These are phyloP conservation scores for Casuarina cunninghamiana DNA, from an alignment of 306 rosid genomes.

Conservation along the genomic window DNA sequence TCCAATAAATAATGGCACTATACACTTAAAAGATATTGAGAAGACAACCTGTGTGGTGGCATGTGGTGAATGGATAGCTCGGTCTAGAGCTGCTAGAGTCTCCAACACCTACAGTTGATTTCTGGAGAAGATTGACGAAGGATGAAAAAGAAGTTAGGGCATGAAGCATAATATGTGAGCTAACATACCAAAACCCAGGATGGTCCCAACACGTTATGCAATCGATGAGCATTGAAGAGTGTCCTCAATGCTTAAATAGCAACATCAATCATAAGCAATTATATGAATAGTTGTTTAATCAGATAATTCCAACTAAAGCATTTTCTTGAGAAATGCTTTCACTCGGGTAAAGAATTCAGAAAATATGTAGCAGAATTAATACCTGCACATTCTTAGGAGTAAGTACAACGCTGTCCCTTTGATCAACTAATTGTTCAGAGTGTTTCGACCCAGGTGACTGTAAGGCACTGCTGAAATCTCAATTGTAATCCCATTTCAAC, in stretches of 20 bases:
- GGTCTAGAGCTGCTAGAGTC: conserved; percentile 93
- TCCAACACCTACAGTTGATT: conserved; percentile 75
- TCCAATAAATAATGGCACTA: conserved; percentile 19
- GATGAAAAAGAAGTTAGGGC: conserved; percentile 1
- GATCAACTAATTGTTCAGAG: conserved; percentile 64
- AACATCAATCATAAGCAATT: conserved; percentile 26
- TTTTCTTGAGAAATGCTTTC: not conserved
- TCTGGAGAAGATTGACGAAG: conserved; percentile 22
- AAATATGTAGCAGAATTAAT: conserved; percentile 23
- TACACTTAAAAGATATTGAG: not conserved
- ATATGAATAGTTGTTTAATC: conserved; percentile 15
- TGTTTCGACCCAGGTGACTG: conserved; percentile 87
- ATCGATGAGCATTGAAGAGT: conserved; percentile 93
- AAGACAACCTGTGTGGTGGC: conserved; percentile 88
- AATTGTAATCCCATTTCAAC: conserved; percentile 43
- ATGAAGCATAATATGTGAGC: conserved; percentile 17
- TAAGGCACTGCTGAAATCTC: conserved; percentile 58
- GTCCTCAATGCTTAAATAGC: conserved; percentile 87
- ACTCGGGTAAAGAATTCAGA: not conserved
- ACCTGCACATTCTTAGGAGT: conserved; percentile 99
- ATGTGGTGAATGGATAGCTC: conserved; percentile 95
- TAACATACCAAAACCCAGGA: conserved; percentile 95
- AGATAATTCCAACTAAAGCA: conserved; percentile 23
- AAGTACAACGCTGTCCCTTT: conserved; percentile 78
- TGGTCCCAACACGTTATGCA: conserved; percentile 94